Evolutionary conservation across 2,329 filamentous ascomycete genomes (phyloP).

Genomic region (Cryphonectria carpinicola): DNA sequence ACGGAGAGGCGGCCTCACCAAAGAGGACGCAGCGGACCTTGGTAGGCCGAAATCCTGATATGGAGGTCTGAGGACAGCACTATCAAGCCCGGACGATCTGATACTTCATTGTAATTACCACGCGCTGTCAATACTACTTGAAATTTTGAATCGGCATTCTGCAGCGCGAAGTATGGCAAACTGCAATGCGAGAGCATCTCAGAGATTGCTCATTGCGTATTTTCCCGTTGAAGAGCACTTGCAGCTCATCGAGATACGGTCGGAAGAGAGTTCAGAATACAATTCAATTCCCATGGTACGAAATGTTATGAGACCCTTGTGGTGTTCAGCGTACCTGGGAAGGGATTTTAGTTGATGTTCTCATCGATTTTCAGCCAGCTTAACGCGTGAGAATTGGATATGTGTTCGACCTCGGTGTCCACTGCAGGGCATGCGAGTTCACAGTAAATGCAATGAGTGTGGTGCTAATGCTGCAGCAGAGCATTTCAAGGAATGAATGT

Average conservation of each 20-base stretch:
- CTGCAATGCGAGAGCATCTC: neutral
- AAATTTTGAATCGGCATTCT: no score
- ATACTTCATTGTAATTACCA: neutral
- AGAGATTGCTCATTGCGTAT: no score
- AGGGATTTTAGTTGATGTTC: no score
- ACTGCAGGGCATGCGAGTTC: neutral
- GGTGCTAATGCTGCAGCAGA: conserved; percentile 12
- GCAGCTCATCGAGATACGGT: no score
- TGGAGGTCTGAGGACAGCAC: neutral
- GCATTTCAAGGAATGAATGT: neutral
- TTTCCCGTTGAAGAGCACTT: no score
- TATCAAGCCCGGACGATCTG: neutral
- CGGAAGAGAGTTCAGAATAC: no score
- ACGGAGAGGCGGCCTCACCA: neutral
- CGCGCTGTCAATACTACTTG: conserved; percentile 2
- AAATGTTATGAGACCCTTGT: no score
- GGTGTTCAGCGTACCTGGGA: no score
- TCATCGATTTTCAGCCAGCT: no score
- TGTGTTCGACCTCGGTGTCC: no score
- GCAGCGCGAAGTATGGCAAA: neutral
- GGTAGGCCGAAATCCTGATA: conserved; percentile 11
- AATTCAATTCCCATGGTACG: no score
- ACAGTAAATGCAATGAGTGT: neutral
- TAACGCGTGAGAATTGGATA: no score
- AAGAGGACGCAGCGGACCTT: conserved; percentile 10